phyloP scores from a whole-genome alignment of 768 basidiomycete genomes.

The Lentinula aciculospora region DNA sequence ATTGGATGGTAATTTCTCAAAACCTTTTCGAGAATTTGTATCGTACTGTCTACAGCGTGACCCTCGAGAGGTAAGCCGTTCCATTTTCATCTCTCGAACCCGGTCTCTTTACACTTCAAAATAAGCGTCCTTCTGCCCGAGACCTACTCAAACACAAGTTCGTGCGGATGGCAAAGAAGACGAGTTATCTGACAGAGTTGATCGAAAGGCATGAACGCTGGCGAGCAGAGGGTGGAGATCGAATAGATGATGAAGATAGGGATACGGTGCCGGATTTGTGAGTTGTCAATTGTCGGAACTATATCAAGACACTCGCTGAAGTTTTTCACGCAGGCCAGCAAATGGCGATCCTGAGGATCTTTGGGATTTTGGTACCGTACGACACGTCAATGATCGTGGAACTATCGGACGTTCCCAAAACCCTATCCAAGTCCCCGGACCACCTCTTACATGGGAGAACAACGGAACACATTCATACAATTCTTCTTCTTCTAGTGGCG shows the following conservation, averaged over 20 bases:
- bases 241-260: slow-evolving; percentile 65
- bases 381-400: slow-evolving; percentile 46
- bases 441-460: slow-evolving; percentile 78
- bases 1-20: slow-evolving; percentile 87
- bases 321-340: slow-evolving; percentile 32
- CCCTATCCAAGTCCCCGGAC: slow-evolving; percentile 55
- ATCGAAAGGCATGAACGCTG: slow-evolving; percentile 94
- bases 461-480: slow-evolving; percentile 39
- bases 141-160: slow-evolving; percentile 97
- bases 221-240: slow-evolving; percentile 84
- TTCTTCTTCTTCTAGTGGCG: slow-evolving; percentile 25
- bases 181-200: slow-evolving; percentile 89
- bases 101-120: slow-evolving; percentile 13
- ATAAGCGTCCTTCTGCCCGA: slow-evolving; percentile 86
- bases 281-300: slow-evolving; percentile 17
- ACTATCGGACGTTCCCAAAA: slow-evolving; percentile 67
- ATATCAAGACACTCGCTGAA: not conserved
- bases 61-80: slow-evolving; percentile 67
- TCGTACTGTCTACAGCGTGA: slow-evolving; percentile 90
- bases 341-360: slow-evolving; percentile 72
- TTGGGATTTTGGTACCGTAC: slow-evolving; percentile 98
- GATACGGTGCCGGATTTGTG: slow-evolving; percentile 60
- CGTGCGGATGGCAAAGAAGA: slow-evolving; percentile 91
- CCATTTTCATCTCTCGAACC: not conserved
- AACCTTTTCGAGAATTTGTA: slow-evolving; percentile 92